Evolutionary conservation across 2,329 filamentous ascomycete genomes (phyloP).

Genomic region (Didymellaceae sp.): DNA sequence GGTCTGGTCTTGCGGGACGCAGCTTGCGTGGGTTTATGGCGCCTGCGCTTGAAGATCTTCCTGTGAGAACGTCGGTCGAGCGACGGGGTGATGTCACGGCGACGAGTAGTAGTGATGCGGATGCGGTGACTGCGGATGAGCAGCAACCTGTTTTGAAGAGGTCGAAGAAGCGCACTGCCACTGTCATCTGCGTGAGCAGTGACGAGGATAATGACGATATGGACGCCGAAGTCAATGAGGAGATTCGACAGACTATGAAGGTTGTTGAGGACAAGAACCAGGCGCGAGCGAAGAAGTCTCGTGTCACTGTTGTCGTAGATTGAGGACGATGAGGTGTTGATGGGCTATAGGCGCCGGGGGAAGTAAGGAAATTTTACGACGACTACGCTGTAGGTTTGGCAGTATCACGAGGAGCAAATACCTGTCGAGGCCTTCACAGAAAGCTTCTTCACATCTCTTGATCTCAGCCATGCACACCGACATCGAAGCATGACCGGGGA

Average conservation of each 20-base stretch:
- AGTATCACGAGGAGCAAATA: too few species aligned
- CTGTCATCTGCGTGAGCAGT: conserved; percentile 20
- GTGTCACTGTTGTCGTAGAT: conserved; percentile 30
- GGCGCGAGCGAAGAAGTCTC: conserved; percentile 21
- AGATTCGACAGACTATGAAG: conserved; percentile 21
- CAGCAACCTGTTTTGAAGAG: neutral
- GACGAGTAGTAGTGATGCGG: neutral
- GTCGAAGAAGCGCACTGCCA: conserved; percentile 17
- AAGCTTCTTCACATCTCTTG: too few species aligned
- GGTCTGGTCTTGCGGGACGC: neutral
- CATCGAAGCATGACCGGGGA: neutral
- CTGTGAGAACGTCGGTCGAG: conserved; percentile 6
- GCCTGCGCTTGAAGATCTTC: conserved; percentile 9
- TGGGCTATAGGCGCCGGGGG: too few species aligned
- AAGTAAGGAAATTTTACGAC: too few species aligned
- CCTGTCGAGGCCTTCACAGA: too few species aligned
- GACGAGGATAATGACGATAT: conserved; percentile 22
- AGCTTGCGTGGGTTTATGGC: conserved; percentile 31
- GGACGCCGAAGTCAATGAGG: conserved; percentile 23
- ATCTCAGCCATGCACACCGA: too few species aligned
- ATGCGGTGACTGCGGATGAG: neutral
- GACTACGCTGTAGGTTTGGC: too few species aligned
- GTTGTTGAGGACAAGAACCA: conserved; percentile 7
- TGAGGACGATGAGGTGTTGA: too few species aligned
- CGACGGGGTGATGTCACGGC: too few species aligned